phyloP scores from a whole-genome alignment of 2,329 filamentous ascomycete genomes.

The Paraconiothyrium sp. region DNA sequence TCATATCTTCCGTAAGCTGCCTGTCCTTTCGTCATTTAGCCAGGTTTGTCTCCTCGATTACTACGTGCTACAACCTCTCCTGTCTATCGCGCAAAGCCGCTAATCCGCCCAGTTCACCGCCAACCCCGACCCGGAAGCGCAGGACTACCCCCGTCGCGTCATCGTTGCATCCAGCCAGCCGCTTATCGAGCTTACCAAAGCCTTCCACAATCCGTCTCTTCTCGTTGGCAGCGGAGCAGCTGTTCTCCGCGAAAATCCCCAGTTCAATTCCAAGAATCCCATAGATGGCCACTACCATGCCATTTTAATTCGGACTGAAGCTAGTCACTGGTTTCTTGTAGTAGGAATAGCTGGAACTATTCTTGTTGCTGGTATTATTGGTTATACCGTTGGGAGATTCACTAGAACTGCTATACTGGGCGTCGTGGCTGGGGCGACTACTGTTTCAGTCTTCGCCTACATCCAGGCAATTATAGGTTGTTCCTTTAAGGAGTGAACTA shows the following conservation, averaged over 20 bases:
- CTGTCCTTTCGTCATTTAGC: no score
- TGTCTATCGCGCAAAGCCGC: neutral
- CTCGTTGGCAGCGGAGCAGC: neutral
- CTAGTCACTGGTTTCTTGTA: neutral
- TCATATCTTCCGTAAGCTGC: no score
- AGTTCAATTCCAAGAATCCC: neutral
- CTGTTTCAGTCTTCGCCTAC: neutral
- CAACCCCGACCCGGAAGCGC: neutral
- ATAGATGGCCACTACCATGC: neutral
- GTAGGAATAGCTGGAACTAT: neutral
- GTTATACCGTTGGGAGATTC: neutral
- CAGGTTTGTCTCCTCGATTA: neutral
- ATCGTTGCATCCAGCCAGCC: neutral
- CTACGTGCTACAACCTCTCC: neutral
- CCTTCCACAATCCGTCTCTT: neutral
- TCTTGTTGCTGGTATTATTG: neutral
- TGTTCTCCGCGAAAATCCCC: neutral
- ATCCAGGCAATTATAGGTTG: neutral
- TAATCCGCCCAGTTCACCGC: neutral
- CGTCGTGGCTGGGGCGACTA: neutral
- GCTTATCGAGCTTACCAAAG: neutral
- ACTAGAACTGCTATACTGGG: neutral
- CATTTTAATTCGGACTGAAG: neutral
- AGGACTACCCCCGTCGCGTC: neutral
- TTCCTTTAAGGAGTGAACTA: neutral